These are phyloP conservation scores for Leccinum uliginosum DNA, from an alignment of 768 basidiomycete genomes.

Conservation along the genomic window DNA sequence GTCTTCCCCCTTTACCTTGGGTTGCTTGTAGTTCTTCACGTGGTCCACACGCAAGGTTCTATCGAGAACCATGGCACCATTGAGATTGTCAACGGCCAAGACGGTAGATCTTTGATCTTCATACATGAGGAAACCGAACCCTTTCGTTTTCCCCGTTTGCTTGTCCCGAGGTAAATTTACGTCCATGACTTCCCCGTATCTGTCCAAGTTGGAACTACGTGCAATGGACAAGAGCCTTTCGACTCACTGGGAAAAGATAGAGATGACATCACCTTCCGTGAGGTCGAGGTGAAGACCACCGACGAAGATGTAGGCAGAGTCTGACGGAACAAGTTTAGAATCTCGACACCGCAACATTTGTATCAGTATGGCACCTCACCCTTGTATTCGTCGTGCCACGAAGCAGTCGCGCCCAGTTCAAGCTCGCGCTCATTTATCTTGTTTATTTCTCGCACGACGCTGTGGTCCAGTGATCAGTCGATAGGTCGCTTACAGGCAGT, in stretches of 20 bases:
- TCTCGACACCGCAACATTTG: background rate
- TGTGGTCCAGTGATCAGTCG: slow-evolving; percentile 30
- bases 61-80: slow-evolving; percentile 85
- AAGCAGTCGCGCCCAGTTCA: slow-evolving; percentile 65
- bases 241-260: slow-evolving; percentile 94
- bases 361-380: slow-evolving; percentile 32
- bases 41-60: slow-evolving; percentile 89
- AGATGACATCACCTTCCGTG: slow-evolving; percentile 96
- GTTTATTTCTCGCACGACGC: slow-evolving; percentile 90
- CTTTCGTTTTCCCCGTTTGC: slow-evolving; percentile 82
- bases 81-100: slow-evolving; percentile 97
- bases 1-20: slow-evolving; percentile 67
- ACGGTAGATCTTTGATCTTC: slow-evolving; percentile 96
- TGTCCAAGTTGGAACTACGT: slow-evolving; percentile 28
- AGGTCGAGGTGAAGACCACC: slow-evolving; percentile 86
- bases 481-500: background rate
- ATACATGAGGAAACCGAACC: slow-evolving; percentile 98
- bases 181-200: slow-evolving; percentile 96
- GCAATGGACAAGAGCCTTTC: background rate
- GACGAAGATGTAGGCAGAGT: slow-evolving; percentile 93
- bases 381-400: slow-evolving; percentile 98
- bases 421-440: slow-evolving; percentile 91
- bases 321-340: slow-evolving; percentile 34
- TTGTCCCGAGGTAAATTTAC: slow-evolving; percentile 94
- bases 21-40: slow-evolving; percentile 89